Evolutionary conservation across 108 stramenopile species (phyloP).

Genomic region (Schizochytrium sp.): DNA sequence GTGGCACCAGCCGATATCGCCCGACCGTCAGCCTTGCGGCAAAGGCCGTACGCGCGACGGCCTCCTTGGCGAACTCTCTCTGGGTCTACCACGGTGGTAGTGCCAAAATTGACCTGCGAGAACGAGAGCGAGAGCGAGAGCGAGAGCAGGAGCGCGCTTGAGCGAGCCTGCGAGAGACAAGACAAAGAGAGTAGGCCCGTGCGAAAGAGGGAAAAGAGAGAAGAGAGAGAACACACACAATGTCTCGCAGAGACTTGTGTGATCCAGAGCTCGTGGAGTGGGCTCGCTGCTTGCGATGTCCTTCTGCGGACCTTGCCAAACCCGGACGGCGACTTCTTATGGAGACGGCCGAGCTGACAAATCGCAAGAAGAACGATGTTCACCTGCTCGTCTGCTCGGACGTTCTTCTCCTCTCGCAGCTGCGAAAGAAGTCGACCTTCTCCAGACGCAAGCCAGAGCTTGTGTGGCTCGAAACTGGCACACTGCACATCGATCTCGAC

Average conservation of each 20-base stretch:
- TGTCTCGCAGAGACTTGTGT: background rate
- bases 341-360: background rate
- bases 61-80: too few species aligned
- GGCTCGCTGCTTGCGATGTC: background rate
- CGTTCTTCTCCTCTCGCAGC: background rate
- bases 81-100: too few species aligned
- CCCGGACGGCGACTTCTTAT: background rate
- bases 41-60: too few species aligned
- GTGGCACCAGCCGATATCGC: too few species aligned
- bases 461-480: background rate
- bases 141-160: too few species aligned
- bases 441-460: slow-evolving; percentile 3
- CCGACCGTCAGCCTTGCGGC: too few species aligned
- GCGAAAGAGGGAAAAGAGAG: too few species aligned
- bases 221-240: too few species aligned
- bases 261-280: background rate
- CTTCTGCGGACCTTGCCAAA: background rate
- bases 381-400: slow-evolving; percentile 10
- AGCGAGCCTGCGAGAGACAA: too few species aligned
- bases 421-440: background rate
- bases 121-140: too few species aligned
- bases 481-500: background rate
- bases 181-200: too few species aligned
- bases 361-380: background rate
- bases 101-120: too few species aligned